Base-by-base conservation (phyloP, 1,284 basidiomycete species). In the Naganishia sp. region DNA sequence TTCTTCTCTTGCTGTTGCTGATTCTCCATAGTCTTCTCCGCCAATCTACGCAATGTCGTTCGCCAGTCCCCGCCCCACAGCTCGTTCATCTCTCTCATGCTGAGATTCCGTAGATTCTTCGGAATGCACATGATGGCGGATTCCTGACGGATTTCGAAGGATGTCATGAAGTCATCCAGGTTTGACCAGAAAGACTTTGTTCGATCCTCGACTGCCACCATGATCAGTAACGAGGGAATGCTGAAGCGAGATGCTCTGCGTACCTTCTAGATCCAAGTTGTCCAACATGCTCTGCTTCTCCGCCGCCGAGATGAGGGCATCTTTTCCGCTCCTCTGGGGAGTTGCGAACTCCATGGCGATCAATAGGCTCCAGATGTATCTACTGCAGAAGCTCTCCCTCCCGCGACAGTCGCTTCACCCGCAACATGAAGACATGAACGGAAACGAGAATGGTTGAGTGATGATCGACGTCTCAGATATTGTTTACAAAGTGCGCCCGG, bases 231-330 rank as follows among this genome's bases (percentile, higher is more conserved):
- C 21, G 21, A 18, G 52, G 52, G 13, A 49, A 31, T 25, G 6
- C 18, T 28, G 9, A 39, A 57, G 50, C 45, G 16, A 15, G 31
- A 13, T 11, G 25, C 11, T 0, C 11, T 21, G 72, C 78, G 48
- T 64, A 79, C 79, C 74, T 70, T 81, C 79, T 1, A 79, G 71
- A 68, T 81, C 79, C 65, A 79, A 78, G 70, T 80, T 80, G 36
- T 79, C 78, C 42, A 81, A 68, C 44, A 79, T 60, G 2, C 72
- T 73, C 66, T 78, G 71, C 66, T 75, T 78, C 70, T 75, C 74
- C 3, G 67, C 67, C 10, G 59, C 59, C 39, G 59, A 43, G 16
- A 61, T 61, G 11, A 61, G 18, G 42, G 59, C 48, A 21, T 50
- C 59, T 23, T 61, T 61, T 11, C 59, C 59, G 59, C 59, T 50